Percentiles rank a stretch among this genome's conserved stretches.
These are phyloP conservation scores for Prunus dulcis DNA, from an alignment of 306 rosid species.

Conservation along the genomic window DNA sequence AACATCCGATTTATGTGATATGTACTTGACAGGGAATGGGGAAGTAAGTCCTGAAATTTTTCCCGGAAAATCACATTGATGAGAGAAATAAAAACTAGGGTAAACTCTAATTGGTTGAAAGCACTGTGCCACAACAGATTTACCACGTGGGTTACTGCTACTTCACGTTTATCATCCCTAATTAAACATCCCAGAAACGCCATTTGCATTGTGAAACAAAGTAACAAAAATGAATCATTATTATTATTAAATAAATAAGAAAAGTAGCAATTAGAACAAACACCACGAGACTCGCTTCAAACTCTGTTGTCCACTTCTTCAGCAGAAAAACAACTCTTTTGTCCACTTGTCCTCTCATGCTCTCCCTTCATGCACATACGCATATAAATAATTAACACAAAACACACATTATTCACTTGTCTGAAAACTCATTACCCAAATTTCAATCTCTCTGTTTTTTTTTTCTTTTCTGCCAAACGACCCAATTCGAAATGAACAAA, in stretches of 20 bases:
- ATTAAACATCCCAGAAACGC: background rate
- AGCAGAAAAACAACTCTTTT: background rate
- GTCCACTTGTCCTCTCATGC: conserved; percentile 2
- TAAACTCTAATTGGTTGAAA: too few relatives aligned
- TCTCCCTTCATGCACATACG: background rate
- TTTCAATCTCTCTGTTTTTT: background rate
- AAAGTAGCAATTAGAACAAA: background rate
- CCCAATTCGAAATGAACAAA: background rate
- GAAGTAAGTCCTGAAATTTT: background rate
- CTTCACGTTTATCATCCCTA: background rate
- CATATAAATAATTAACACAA: background rate
- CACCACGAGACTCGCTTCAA: conserved; percentile 13
- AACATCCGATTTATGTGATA: too few relatives aligned
- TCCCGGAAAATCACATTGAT: background rate
- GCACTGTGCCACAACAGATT: background rate
- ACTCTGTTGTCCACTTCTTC: conserved; percentile 19
- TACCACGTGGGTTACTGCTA: background rate
- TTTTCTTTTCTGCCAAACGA: background rate
- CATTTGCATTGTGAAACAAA: background rate
- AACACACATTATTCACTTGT: background rate
- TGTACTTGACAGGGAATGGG: background rate
- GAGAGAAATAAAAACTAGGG: too few relatives aligned
- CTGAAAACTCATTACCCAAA: background rate
- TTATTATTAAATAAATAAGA: background rate
- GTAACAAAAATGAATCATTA: background rate